These are phyloP conservation scores for Scolecobasidium constrictum DNA, from an alignment of 2,329 filamentous ascomycete genomes.

Conservation along the genomic window DNA sequence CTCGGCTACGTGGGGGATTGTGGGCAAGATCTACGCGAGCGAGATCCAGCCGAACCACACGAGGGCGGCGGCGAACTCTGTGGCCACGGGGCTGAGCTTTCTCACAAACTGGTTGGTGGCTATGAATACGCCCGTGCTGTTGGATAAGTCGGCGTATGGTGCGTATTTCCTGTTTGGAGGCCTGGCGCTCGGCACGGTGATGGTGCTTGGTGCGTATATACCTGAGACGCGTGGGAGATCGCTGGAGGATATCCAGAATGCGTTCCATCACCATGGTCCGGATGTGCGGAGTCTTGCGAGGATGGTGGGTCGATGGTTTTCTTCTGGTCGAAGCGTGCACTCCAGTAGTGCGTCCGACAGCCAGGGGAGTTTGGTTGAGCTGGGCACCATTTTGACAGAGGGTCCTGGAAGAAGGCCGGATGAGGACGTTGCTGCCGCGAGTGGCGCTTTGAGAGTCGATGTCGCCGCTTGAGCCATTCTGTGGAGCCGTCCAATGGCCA, in stretches of 20 bases:
- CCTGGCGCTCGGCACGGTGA: slow-evolving; percentile 15
- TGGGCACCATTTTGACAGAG: too few relatives aligned
- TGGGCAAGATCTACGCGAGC: slow-evolving; percentile 44
- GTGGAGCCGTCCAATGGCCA: too few relatives aligned
- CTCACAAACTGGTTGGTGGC: slow-evolving; percentile 23
- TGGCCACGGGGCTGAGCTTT: slow-evolving; percentile 44
- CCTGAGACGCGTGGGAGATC: slow-evolving; percentile 38
- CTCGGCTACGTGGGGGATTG: slow-evolving; percentile 42
- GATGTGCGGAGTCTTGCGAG: too few relatives aligned
- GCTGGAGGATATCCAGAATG: slow-evolving; percentile 39
- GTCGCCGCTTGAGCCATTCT: too few relatives aligned
- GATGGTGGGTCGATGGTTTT: too few relatives aligned
- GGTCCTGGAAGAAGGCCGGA: too few relatives aligned
- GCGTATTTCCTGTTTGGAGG: slow-evolving; percentile 24
- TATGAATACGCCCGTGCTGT: slow-evolving; percentile 38
- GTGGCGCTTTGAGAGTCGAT: too few relatives aligned
- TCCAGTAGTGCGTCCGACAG: too few relatives aligned
- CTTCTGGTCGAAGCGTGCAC: too few relatives aligned
- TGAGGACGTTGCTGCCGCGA: too few relatives aligned
- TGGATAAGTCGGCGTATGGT: slow-evolving; percentile 27
- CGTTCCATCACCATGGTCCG: too few relatives aligned
- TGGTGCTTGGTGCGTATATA: slow-evolving; percentile 31
- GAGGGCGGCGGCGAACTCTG: slow-evolving; percentile 41
- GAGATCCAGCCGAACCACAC: slow-evolving; percentile 49
- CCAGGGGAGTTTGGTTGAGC: too few relatives aligned